Base-by-base conservation (phyloP, 352 stramenopile genomes). In the Elongisporangium undulatum region DNA sequence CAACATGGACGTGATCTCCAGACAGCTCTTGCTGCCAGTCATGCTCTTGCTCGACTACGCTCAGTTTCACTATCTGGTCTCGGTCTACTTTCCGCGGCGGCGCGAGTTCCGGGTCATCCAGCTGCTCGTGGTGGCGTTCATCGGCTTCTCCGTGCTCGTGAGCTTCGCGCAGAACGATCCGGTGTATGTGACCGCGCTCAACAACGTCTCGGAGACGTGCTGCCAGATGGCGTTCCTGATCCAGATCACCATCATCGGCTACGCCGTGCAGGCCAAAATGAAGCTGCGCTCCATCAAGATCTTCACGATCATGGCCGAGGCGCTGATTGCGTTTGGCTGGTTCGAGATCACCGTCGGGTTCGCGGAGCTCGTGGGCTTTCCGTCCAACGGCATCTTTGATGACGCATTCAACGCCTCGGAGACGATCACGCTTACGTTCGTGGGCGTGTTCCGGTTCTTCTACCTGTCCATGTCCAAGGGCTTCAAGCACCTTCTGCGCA, bases 221-320 rank as follows among this genome's bases (percentile, higher is more conserved):
- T 74, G 56, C 23, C 56, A 74, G 19, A 23, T 81, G 45, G 72
- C 69, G 17, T 81, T 81, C 45, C 51, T 81, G 16, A 49, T 81
- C 29, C 72, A 81, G 65, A 78, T 81, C 56, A 78, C 69, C 9
- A 67, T 78, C 60, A 68, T 78, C 41, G 72, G 68, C 45, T 66
- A 69, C 41, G 72, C 69, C 48, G 34, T 77, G 19, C 70, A 73
- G 58, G 60, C 59, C 17, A 65, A 66, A 20, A 64, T 80, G 38
- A 72, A 74, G 23, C 60, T 77, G 38, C 50, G 53, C 21, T 77
- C 72, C 19, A 56, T 80, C 51, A 63, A 56, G 58, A 62, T 62
- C 23, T 56, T 77, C 19, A 77, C 67, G 9, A 67, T 67, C 19
- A 53, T 59, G 3, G 66, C 69, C 0, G 72, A 80, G 15, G 5